A percentile compares a stretch with the other conserved stretches of the same genome.
Evolutionary conservation across 371 early-diverging fungal genomes (phyloP).

Genomic region (Umbelopsis sp.): DNA sequence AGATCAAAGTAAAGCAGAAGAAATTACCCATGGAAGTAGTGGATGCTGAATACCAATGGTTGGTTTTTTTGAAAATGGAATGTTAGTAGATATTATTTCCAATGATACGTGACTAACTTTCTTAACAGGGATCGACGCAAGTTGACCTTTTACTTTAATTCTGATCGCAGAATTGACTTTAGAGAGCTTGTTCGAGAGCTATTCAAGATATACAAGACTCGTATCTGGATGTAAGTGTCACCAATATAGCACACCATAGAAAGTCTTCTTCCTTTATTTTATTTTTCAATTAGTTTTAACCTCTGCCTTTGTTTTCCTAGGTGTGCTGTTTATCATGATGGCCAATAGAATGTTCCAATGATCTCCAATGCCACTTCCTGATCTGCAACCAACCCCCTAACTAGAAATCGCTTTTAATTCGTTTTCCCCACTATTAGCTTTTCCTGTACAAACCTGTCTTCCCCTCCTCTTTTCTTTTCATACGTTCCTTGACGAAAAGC

Average conservation of each 20-base stretch:
- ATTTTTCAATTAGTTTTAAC: background rate
- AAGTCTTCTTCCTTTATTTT: background rate
- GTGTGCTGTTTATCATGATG: slow-evolving; percentile 20
- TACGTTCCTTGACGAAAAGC: no score
- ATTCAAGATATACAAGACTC: slow-evolving; percentile 98
- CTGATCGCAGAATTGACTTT: slow-evolving; percentile 96
- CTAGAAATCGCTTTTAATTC: background rate
- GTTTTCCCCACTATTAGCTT: background rate
- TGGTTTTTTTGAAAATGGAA: slow-evolving; percentile 13
- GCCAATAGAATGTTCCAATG: background rate
- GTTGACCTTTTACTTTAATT: slow-evolving; percentile 93
- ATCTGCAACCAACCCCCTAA: background rate
- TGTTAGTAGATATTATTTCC: no score
- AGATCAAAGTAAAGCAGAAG: slow-evolving; percentile 86
- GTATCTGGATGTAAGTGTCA: slow-evolving; percentile 94
- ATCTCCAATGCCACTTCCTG: background rate
- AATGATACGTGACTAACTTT: no score
- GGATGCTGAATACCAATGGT: slow-evolving; percentile 98
- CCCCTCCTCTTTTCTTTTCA: background rate
- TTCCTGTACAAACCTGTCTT: background rate
- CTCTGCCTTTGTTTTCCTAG: background rate
- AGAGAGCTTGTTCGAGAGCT: slow-evolving; percentile 97
- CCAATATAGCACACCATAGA: slow-evolving; percentile 26
- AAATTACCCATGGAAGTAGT: slow-evolving; percentile 94
- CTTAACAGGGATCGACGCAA: slow-evolving; percentile 86